Percentiles rank a stretch among this genome's conserved stretches.
Conservation (phyloP, 192 early-diverging fungal genomes). For the Endogone sp. region DNA sequence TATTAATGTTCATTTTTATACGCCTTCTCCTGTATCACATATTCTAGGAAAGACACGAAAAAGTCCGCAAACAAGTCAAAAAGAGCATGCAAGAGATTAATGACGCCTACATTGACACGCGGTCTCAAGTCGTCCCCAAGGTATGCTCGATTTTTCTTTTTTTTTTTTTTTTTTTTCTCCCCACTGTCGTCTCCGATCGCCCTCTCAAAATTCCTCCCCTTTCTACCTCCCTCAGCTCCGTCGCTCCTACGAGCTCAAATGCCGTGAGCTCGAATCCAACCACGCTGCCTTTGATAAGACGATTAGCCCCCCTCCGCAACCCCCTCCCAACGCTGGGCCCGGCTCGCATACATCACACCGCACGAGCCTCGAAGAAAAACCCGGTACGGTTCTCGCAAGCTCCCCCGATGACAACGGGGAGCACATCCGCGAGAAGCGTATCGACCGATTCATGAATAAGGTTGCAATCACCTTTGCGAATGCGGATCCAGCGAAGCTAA, state of each 20-base stretch:
- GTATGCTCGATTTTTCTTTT: slow-evolving; percentile 5
- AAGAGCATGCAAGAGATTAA: slow-evolving; percentile 13
- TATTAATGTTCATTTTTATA: no score
- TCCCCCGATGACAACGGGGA: no score
- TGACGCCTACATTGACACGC: slow-evolving; percentile 15
- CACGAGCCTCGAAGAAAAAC: no score
- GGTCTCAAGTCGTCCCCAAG: slow-evolving; percentile 22
- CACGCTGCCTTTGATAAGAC: slow-evolving; percentile 6
- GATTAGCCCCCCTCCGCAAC: neutral
- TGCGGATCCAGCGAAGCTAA: slow-evolving; percentile 24
- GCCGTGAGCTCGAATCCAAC: slow-evolving; percentile 14
- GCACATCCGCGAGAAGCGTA: no score
- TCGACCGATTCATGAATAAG: slow-evolving; percentile 25
- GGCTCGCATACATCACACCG: no score
- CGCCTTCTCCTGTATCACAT: no score
- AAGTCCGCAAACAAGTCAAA: neutral
- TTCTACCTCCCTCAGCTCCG: slow-evolving; percentile 4
- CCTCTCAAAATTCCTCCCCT: neutral
- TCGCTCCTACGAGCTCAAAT: slow-evolving; percentile 20
- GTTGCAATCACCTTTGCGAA: slow-evolving; percentile 11
- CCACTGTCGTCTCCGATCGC: no score
- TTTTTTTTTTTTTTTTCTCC: neutral
- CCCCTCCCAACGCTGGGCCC: neutral
- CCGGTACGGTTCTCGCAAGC: no score
- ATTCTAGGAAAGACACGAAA: neutral